Evolutionary conservation across 768 basidiomycete genomes (phyloP).

Genomic region (Russula ochroleuca): DNA sequence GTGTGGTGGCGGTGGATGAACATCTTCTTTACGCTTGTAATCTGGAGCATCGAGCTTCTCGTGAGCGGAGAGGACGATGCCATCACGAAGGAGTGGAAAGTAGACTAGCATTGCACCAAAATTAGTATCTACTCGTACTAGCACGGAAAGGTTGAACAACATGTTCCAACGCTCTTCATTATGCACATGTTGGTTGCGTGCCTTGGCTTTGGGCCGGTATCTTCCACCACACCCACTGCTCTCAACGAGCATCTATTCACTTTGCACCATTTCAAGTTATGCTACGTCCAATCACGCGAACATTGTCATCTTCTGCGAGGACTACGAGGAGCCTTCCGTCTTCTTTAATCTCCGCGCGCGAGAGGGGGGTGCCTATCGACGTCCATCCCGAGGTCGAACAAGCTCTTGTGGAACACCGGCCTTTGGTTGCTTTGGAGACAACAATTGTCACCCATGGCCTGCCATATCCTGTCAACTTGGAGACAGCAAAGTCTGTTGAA

Average conservation of each 20-base stretch:
- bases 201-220: neutral
- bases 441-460: constrained; percentile 92
- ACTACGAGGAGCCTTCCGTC: constrained; percentile 14
- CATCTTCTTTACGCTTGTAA: constrained; percentile 76
- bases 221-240: neutral
- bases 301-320: constrained; percentile 12
- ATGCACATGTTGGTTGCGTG: neutral
- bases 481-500: constrained; percentile 70
- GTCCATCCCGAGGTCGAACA: constrained; percentile 80
- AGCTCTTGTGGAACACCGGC: constrained; percentile 57
- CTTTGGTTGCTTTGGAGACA: constrained; percentile 89
- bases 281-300: constrained; percentile 13
- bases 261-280: constrained; percentile 2
- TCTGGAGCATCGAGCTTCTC: constrained; percentile 79
- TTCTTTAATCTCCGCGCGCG: constrained; percentile 29
- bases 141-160: neutral
- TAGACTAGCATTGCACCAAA: constrained; percentile 37
- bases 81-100: constrained; percentile 67
- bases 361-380: constrained; percentile 45
- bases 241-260: neutral
- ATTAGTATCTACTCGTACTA: neutral
- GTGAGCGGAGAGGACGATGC: constrained; percentile 72
- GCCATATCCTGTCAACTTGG: constrained; percentile 72
- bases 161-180: too few relatives aligned
- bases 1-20: constrained; percentile 94